A percentile compares a stretch with the other conserved stretches of the same genome.
Conservation (phyloP, 768 basidiomycete genomes). For the Phlebiopsis gigantea region DNA sequence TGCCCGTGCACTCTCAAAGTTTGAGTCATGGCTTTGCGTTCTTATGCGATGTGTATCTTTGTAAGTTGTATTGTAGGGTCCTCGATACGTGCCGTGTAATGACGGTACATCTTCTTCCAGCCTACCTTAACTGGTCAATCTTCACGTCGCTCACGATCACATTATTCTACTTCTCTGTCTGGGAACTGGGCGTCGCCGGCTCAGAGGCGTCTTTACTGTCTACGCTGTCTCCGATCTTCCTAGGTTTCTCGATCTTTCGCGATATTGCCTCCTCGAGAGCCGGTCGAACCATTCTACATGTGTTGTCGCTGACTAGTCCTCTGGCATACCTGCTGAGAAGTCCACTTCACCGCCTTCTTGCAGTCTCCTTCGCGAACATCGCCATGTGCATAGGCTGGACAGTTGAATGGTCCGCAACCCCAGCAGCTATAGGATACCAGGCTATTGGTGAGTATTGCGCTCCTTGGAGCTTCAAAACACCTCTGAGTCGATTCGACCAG, state of each 20-base stretch:
- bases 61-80: slow-evolving; percentile 36
- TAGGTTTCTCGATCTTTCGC: slow-evolving; percentile 42
- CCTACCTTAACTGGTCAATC: slow-evolving; percentile 79
- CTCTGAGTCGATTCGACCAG: slow-evolving; percentile 30
- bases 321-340: slow-evolving; percentile 46
- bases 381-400: slow-evolving; percentile 43
- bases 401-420: slow-evolving; percentile 46
- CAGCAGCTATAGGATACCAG: slow-evolving; percentile 36
- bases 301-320: slow-evolving; percentile 46
- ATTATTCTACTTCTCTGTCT: slow-evolving; percentile 89
- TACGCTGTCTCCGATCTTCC: slow-evolving; percentile 62
- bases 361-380: slow-evolving; percentile 51
- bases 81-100: no score
- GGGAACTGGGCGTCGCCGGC: slow-evolving; percentile 83
- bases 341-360: slow-evolving; percentile 49
- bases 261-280: slow-evolving; percentile 40
- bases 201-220: slow-evolving; percentile 72
- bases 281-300: slow-evolving; percentile 45
- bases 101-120: slow-evolving; percentile 36
- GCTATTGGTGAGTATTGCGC: slow-evolving; percentile 31
- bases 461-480: background rate
- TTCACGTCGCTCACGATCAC: slow-evolving; percentile 75
- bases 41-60: slow-evolving; percentile 47
- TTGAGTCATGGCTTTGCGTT: slow-evolving; percentile 23
- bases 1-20: background rate